Conservation (phyloP, 495 filamentous ascomycete genomes). For the Cercophora scortea region DNA sequence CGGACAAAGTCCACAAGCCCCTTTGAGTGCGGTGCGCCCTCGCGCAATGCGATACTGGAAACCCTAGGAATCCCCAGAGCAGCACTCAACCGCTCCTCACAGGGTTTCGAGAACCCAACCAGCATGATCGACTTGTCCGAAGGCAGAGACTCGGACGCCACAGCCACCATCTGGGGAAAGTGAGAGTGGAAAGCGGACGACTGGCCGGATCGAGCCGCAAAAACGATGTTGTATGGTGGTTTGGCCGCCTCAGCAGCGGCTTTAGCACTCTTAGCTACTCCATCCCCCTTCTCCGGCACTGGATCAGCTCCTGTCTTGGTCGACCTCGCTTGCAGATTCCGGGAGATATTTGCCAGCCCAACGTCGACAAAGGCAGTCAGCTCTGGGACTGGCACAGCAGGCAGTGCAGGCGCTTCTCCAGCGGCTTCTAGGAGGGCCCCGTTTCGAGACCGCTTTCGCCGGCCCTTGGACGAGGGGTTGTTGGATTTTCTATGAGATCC, state of each 20-base stretch:
- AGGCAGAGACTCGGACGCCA: slow-evolving; percentile 38
- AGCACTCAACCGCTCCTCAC: slow-evolving; percentile 41
- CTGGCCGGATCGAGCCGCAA: slow-evolving; percentile 43
- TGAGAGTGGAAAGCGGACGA: slow-evolving; percentile 47
- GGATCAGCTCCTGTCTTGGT: neutral
- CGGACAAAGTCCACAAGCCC: slow-evolving; percentile 44
- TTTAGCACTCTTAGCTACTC: neutral
- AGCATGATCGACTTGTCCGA: slow-evolving; percentile 37
- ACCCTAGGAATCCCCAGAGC: slow-evolving; percentile 50
- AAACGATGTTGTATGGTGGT: slow-evolving; percentile 31
- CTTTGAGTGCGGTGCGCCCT: slow-evolving; percentile 37
- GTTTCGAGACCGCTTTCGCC: slow-evolving; percentile 33
- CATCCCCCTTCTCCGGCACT: neutral
- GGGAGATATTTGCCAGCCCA: slow-evolving; percentile 50
- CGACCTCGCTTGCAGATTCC: slow-evolving; percentile 41
- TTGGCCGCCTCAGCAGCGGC: neutral
- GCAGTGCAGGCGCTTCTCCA: neutral
- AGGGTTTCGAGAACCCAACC: slow-evolving; percentile 45
- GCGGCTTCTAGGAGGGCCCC: slow-evolving; percentile 8
- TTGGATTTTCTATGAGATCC: slow-evolving; percentile 44
- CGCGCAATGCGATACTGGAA: slow-evolving; percentile 47
- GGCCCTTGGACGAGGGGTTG: slow-evolving; percentile 44
- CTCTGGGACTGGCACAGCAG: slow-evolving; percentile 34
- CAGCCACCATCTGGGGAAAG: slow-evolving; percentile 49
- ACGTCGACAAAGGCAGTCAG: slow-evolving; percentile 46